Percentiles rank a stretch among this genome's conserved stretches.
Conservation (phyloP, 495 filamentous ascomycete genomes). For the Xylaria acuta region DNA sequence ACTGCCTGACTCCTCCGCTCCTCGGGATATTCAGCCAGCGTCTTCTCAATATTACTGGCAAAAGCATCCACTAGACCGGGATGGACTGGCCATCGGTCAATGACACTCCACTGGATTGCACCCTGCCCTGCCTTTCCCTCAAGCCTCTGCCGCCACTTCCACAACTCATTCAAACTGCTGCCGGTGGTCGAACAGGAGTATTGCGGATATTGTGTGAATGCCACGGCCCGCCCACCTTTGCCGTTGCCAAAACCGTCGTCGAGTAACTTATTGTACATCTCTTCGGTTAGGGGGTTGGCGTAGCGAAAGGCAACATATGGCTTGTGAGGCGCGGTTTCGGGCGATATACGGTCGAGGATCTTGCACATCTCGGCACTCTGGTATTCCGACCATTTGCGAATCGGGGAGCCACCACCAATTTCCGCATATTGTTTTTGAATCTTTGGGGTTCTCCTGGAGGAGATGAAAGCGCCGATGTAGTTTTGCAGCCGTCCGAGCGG, state of each 20-base stretch:
- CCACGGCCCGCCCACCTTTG: slow-evolving; percentile 87
- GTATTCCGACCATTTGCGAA: slow-evolving; percentile 96
- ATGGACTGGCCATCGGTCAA: slow-evolving; percentile 96
- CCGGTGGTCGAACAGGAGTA: slow-evolving; percentile 99
- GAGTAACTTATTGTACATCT: slow-evolving; percentile 82
- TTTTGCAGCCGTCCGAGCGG: slow-evolving; percentile 92
- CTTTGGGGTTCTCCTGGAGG: slow-evolving; percentile 86
- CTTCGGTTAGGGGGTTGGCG: slow-evolving; percentile 90
- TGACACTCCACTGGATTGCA: slow-evolving; percentile 92
- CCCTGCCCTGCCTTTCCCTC: slow-evolving; percentile 76
- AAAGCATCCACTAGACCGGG: slow-evolving; percentile 89
- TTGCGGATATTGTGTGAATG: slow-evolving; percentile 98
- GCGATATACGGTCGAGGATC: slow-evolving; percentile 85
- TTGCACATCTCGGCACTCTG: slow-evolving; percentile 96
- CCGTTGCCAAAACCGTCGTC: slow-evolving; percentile 89
- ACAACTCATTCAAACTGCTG: slow-evolving; percentile 93
- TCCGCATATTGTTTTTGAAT: slow-evolving; percentile 94
- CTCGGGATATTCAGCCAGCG: slow-evolving; percentile 80
- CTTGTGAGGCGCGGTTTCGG: slow-evolving; percentile 94
- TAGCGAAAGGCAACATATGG: slow-evolving; percentile 99
- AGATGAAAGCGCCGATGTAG: slow-evolving; percentile 88
- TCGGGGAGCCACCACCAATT: slow-evolving; percentile 96
- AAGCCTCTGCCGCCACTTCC: slow-evolving; percentile 90
- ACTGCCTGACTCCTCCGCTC: slow-evolving; percentile 80
- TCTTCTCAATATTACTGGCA: slow-evolving; percentile 85